phyloP scores from a whole-genome alignment of 176 grass and related monocot species.

The Hsuehochloa calcarea region DNA sequence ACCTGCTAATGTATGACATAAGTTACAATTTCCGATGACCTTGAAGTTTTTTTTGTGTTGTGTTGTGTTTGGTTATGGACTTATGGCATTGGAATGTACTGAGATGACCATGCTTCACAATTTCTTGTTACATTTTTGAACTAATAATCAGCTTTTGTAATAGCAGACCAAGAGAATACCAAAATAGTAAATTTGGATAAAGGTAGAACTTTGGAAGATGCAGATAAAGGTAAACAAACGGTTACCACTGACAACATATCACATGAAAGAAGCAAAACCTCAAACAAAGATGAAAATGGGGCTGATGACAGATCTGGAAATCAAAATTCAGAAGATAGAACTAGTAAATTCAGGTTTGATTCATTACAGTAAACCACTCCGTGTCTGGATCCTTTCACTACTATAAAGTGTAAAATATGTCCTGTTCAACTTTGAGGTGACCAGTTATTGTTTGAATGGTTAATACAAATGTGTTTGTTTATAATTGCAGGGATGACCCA shows the following conservation, averaged over 20 bases:
- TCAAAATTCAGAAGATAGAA: slow-evolving; percentile 49
- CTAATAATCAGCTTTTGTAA: slow-evolving; percentile 7
- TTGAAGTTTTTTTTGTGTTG: slow-evolving; percentile 13
- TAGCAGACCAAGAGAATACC: slow-evolving; percentile 33
- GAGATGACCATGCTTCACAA: not conserved
- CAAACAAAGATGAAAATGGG: slow-evolving; percentile 30
- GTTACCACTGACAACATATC: not conserved
- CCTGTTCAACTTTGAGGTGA: slow-evolving; percentile 5
- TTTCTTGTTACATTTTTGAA: slow-evolving; percentile 23
- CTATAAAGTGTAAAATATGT: not conserved
- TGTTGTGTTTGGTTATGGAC: not conserved
- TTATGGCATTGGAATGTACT: slow-evolving; percentile 4
- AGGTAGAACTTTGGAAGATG: slow-evolving; percentile 14
- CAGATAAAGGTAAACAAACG: slow-evolving; percentile 35
- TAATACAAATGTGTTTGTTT: not conserved
- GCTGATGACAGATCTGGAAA: slow-evolving; percentile 36
- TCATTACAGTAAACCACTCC: not conserved
- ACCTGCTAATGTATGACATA: not conserved
- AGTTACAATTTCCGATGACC: not conserved
- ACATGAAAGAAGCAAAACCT: slow-evolving; percentile 31
- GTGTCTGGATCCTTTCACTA: slow-evolving; percentile 1
- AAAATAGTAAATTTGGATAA: slow-evolving; percentile 27
- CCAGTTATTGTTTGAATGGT: not conserved
- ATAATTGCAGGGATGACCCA: slow-evolving; percentile 38
- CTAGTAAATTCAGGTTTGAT: slow-evolving; percentile 27